Base-by-base conservation (phyloP, 2,329 filamentous ascomycete species). In the Cryphonectria naterciae region DNA sequence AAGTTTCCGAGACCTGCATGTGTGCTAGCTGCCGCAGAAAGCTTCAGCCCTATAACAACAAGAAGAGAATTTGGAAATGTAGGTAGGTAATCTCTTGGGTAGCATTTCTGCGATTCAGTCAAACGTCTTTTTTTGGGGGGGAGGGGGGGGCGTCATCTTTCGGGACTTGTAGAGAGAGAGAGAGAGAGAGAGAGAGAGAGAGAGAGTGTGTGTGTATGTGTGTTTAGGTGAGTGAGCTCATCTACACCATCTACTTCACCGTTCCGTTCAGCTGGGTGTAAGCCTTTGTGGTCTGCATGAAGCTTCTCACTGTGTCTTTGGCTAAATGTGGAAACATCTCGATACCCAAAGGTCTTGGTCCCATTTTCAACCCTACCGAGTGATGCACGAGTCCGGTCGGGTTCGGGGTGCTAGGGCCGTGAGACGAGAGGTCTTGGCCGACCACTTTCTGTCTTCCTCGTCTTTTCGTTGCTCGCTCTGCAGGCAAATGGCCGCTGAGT, bases 11-110 rank as follows among this genome's bases (percentile, higher is more conserved):
- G 28, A 70, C n/a, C 46, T 54, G 52, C 25, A 35, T 43, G 54
- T 49, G 22, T 28, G 52, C 5, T 28, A 28, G 65, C 25, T 22
- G 8, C 8, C 32, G 15, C n/a, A 64, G 11, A 62, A 11, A 49
- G 61, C 62, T 56, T 71, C 70, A 71, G 67, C 70, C 69, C 65
- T 71, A 71, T 13, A 41, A 41, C 13, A 41, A 39, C 41, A 71
- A 10, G 6, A 8, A 37, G 10, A 37, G 4, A 37, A 52, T 43
- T 63, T 67, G 25, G 49, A 54, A 39, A 39, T 63, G 54, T n/a
- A 19, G 10, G 56, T 37, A 28, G 56, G 63, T 41, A 37, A 63
- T 43, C 32, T 25, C 39, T 46, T 28, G 19, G 32, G 60, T 39
- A 62, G n/a, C 13, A 39, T 49, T n/a, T 39, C 39, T 13, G 54